Evolutionary conservation across 2,329 filamentous ascomycete species (phyloP).

Genomic region (Colletotrichum somersetense): DNA sequence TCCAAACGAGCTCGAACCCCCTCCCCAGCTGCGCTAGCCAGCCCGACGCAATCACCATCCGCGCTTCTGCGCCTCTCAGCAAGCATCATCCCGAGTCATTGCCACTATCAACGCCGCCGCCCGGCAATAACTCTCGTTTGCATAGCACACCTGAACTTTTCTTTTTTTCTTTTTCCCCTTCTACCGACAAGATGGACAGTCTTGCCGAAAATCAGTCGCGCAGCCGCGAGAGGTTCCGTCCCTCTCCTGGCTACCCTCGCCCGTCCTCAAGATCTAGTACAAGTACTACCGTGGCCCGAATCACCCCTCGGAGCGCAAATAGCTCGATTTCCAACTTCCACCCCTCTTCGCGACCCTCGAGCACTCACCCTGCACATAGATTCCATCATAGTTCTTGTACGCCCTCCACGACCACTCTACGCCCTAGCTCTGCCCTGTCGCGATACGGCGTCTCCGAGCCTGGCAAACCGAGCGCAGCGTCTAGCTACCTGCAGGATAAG

Average conservation of each 20-base stretch:
- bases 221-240: conserved; percentile 35
- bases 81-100: conserved; percentile 30
- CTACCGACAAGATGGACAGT: conserved; percentile 31
- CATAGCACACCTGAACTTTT: neutral
- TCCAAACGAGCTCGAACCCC: neutral
- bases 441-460: conserved; percentile 58
- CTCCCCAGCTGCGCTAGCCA: conserved; percentile 4
- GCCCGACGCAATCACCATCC: conserved; percentile 27
- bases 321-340: conserved; percentile 57
- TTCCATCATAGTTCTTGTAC: conserved; percentile 56
- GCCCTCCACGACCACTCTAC: conserved; percentile 51
- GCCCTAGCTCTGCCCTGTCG: conserved; percentile 56
- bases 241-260: conserved; percentile 51
- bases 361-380: conserved; percentile 54
- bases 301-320: conserved; percentile 57
- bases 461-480: conserved; percentile 56
- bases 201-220: conserved; percentile 16
- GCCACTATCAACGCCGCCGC: neutral
- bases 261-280: conserved; percentile 61
- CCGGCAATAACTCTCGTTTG: neutral
- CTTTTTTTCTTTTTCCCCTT: conserved; percentile 1
- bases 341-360: conserved; percentile 52
- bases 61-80: conserved; percentile 16
- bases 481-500: conserved; percentile 67
- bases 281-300: conserved; percentile 33